Percentiles rank a stretch among this genome's conserved stretches.
Evolutionary conservation across 1,284 basidiomycete genomes (phyloP).

Genomic region (Grifola frondosa): DNA sequence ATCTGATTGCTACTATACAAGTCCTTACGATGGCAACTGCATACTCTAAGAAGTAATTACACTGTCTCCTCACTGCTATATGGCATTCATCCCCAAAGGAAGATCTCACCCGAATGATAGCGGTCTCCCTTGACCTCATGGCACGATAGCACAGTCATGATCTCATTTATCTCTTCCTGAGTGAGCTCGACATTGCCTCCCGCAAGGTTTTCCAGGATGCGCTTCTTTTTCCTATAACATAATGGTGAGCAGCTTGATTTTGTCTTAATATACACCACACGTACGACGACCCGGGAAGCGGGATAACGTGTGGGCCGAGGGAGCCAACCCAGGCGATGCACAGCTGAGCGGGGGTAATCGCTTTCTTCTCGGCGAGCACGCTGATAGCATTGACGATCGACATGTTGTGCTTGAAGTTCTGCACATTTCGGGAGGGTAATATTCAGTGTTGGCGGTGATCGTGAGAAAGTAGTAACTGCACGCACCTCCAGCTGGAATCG

Average conservation of each 20-base stretch:
- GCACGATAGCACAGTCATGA: conserved; percentile 26
- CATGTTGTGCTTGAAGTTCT: conserved; percentile 54
- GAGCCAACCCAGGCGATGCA: conserved; percentile 59
- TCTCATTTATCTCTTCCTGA: conserved; percentile 37
- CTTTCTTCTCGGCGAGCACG: conserved; percentile 46
- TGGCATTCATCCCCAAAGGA: conserved; percentile 25
- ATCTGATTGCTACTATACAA: too few relatives aligned
- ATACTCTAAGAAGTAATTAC: too few relatives aligned
- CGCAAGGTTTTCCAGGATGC: conserved; percentile 46
- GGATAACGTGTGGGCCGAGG: conserved; percentile 47
- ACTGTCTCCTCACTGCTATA: too few relatives aligned
- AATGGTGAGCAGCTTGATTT: not conserved
- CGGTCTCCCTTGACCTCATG: conserved; percentile 30
- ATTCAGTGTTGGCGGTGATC: not conserved
- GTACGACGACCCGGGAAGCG: conserved; percentile 53
- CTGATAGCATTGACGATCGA: conserved; percentile 47
- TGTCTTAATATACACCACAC: conserved; percentile 13
- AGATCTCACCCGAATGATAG: conserved; percentile 19
- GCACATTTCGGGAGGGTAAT: not conserved
- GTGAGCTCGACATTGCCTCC: conserved; percentile 43
- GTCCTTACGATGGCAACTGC: too few relatives aligned
- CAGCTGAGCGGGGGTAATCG: conserved; percentile 55
- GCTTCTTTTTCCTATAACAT: conserved; percentile 27
- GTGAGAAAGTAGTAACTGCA: not conserved
- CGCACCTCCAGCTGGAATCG: conserved; percentile 32